These are phyloP conservation scores for Aspergillus fructus DNA, from an alignment of 2,329 filamentous ascomycete genomes.

Conservation along the genomic window DNA sequence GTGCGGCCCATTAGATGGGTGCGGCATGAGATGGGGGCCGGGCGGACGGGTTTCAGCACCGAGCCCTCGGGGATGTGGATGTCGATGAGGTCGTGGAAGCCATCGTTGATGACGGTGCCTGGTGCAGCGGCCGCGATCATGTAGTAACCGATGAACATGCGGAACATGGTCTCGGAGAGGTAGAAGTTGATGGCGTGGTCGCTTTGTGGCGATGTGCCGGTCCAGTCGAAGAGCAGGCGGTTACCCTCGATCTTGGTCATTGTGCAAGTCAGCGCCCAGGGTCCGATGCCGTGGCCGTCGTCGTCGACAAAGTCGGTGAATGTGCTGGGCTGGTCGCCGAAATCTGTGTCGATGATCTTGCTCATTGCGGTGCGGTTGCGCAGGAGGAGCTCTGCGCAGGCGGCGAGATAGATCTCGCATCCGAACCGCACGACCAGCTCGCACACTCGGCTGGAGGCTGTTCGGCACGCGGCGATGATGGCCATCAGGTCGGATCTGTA, in stretches of 20 bases:
- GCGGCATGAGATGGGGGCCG: slow-evolving; percentile 48
- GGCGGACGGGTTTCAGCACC: slow-evolving; percentile 48
- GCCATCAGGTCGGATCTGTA: slow-evolving; percentile 50
- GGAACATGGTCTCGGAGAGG: slow-evolving; percentile 51
- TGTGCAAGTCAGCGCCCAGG: slow-evolving; percentile 49
- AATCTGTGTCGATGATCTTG: slow-evolving; percentile 48
- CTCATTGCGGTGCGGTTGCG: slow-evolving; percentile 47
- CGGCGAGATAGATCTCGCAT: slow-evolving; percentile 46
- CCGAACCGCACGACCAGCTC: slow-evolving; percentile 50
- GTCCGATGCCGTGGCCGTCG: slow-evolving; percentile 47
- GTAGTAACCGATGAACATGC: slow-evolving; percentile 51
- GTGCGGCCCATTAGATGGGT: slow-evolving; percentile 51
- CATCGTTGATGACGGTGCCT: slow-evolving; percentile 51
- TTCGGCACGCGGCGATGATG: slow-evolving; percentile 48
- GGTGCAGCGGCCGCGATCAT: slow-evolving; percentile 51
- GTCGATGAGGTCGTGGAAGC: slow-evolving; percentile 52
- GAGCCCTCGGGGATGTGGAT: slow-evolving; percentile 48
- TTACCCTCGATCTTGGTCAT: slow-evolving; percentile 45
- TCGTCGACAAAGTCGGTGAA: slow-evolving; percentile 54
- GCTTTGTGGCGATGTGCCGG: slow-evolving; percentile 49
- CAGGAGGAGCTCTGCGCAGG: slow-evolving; percentile 45
- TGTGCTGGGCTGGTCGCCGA: slow-evolving; percentile 41
- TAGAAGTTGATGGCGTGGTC: slow-evolving; percentile 51
- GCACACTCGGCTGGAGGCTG: slow-evolving; percentile 45
- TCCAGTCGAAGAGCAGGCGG: slow-evolving; percentile 50